These are phyloP conservation scores for Trypanosomatidae sp. DNA, from an alignment of 208 protist genomes.

Conservation along the genomic window DNA sequence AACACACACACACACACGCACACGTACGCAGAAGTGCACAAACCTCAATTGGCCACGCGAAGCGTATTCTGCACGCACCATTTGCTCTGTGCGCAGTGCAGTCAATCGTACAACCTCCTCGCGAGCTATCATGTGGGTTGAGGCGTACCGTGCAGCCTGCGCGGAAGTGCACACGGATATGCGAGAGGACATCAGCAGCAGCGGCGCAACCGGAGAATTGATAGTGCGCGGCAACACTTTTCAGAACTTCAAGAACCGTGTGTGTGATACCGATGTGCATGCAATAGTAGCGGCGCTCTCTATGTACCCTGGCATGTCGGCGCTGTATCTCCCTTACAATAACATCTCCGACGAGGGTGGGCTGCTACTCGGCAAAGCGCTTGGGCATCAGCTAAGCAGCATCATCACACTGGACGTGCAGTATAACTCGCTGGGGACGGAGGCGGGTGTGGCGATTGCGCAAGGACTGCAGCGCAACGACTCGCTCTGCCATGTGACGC, in stretches of 20 bases:
- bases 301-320: slow-evolving; percentile 23
- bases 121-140: slow-evolving; percentile 43
- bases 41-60: not conserved
- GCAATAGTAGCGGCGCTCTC: slow-evolving; percentile 38
- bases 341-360: slow-evolving; percentile 46
- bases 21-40: not conserved
- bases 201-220: slow-evolving; percentile 25
- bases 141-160: slow-evolving; percentile 49
- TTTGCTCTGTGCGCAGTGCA: not conserved
- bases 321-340: slow-evolving; percentile 71
- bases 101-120: not conserved
- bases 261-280: slow-evolving; percentile 59
- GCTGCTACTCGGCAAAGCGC: slow-evolving; percentile 38
- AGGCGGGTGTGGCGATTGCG: slow-evolving; percentile 43
- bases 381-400: slow-evolving; percentile 29
- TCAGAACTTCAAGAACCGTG: slow-evolving; percentile 53
- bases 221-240: slow-evolving; percentile 59
- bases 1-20: not conserved
- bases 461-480: slow-evolving; percentile 26
- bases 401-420: slow-evolving; percentile 59
- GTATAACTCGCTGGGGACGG: slow-evolving; percentile 54
- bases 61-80: not conserved
- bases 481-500: slow-evolving; percentile 31
- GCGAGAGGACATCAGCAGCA: slow-evolving; percentile 38
- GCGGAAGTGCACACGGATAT: slow-evolving; percentile 31